phyloP scores from a whole-genome alignment of 2,329 filamentous ascomycete genomes.

The Epichloe aotearoae region DNA sequence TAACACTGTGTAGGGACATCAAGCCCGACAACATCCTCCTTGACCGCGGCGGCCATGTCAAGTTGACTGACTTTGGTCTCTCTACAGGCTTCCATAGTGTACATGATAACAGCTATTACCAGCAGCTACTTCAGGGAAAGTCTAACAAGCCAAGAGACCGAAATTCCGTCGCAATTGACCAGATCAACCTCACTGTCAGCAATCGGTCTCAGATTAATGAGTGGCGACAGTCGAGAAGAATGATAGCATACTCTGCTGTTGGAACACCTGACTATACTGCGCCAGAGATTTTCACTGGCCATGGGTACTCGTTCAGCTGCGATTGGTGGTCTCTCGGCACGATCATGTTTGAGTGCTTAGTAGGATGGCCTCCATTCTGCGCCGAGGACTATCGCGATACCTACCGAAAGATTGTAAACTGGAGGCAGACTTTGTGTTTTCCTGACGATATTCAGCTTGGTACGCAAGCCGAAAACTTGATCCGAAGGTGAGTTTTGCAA shows the following conservation, averaged over 20 bases:
- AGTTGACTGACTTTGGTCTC: slow-evolving; percentile 93
- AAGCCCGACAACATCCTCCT: slow-evolving; percentile 98
- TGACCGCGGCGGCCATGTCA: slow-evolving; percentile 91
- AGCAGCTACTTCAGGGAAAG: slow-evolving; percentile 72
- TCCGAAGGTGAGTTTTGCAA: slow-evolving; percentile 57
- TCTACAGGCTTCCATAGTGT: slow-evolving; percentile 97
- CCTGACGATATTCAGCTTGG: slow-evolving; percentile 87
- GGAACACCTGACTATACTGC: slow-evolving; percentile 98
- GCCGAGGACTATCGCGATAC: slow-evolving; percentile 95
- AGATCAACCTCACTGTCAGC: slow-evolving; percentile 95
- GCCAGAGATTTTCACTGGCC: slow-evolving; percentile 92
- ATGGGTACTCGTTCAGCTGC: slow-evolving; percentile 92
- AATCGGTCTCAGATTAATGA: slow-evolving; percentile 98
- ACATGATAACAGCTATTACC: slow-evolving; percentile 97
- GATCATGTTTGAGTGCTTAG: slow-evolving; percentile 98
- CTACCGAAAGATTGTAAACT: slow-evolving; percentile 98
- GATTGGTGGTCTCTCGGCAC: slow-evolving; percentile 99
- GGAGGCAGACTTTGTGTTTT: slow-evolving; percentile 91
- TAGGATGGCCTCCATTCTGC: slow-evolving; percentile 98
- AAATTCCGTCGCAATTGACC: slow-evolving; percentile 89
- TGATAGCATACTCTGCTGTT: slow-evolving; percentile 97
- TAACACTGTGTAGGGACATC: slow-evolving; percentile 33
- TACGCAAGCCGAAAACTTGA: slow-evolving; percentile 79
- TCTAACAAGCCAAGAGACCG: slow-evolving; percentile 66
- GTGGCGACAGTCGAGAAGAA: slow-evolving; percentile 86